Evolutionary conservation across 345 rosid species (phyloP).

Genomic region (Euphorbia lathyris): DNA sequence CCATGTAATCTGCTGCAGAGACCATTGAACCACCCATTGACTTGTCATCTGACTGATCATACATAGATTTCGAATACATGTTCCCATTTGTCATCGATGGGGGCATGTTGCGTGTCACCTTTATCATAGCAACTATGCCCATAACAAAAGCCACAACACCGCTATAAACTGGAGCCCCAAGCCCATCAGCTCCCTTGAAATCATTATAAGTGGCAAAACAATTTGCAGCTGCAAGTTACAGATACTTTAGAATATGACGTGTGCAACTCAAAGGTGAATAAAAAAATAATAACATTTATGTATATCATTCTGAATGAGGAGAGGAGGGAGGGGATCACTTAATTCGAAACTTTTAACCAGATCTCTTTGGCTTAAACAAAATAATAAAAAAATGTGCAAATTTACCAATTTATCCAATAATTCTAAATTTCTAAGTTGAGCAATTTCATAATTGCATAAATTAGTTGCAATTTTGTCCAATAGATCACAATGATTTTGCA

Average conservation of each 20-base stretch:
- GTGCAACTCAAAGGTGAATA: not conserved
- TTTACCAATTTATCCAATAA: not conserved
- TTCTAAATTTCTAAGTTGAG: not conserved
- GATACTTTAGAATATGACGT: not conserved
- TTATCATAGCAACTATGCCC: constrained; percentile 78
- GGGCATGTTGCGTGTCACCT: constrained; percentile 73
- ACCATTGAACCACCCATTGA: constrained; percentile 26
- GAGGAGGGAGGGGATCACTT: too few species aligned
- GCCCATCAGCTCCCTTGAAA: constrained; percentile 41
- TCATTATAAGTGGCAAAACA: constrained; percentile 29
- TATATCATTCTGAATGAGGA: not conserved
- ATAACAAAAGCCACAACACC: constrained; percentile 83
- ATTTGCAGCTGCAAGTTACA: constrained; percentile 36
- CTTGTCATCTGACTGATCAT: constrained; percentile 39
- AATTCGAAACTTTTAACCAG: not conserved
- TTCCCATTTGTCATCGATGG: constrained; percentile 56
- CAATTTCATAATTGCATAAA: not conserved
- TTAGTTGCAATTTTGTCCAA: not conserved
- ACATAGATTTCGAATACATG: constrained; percentile 48
- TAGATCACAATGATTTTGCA: not conserved
- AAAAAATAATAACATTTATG: not conserved
- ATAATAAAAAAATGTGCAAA: not conserved
- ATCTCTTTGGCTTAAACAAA: not conserved
- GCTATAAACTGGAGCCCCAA: constrained; percentile 57
- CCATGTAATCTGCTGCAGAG: constrained; percentile 52